phyloP scores from a whole-genome alignment of 129 eudicot species.

The Calendula officinalis region DNA sequence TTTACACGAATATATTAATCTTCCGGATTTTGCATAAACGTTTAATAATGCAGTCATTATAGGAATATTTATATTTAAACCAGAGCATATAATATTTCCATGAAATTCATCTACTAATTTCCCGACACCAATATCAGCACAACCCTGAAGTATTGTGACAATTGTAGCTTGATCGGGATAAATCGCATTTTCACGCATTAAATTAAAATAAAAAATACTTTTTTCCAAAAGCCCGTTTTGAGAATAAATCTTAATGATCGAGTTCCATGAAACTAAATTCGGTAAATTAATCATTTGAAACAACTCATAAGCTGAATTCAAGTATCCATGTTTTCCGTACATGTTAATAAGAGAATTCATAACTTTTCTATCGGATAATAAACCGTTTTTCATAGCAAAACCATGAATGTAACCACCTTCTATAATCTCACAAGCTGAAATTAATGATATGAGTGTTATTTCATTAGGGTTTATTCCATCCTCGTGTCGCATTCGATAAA shows the following conservation, averaged over 20 bases:
- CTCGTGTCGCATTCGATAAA: conserved; percentile 36
- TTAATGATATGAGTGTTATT: conserved; percentile 35
- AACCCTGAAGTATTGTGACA: conserved; percentile 42
- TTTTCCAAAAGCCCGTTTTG: conserved; percentile 27
- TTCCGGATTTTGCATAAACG: conserved; percentile 45
- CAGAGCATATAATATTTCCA: conserved; percentile 34
- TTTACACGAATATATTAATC: conserved; percentile 29
- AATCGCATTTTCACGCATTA: conserved; percentile 37
- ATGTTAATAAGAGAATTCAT: conserved; percentile 43
- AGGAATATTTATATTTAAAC: conserved; percentile 30
- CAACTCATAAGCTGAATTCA: conserved; percentile 21
- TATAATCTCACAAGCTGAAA: conserved; percentile 38
- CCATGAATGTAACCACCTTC: conserved; percentile 49
- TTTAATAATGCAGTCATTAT: conserved; percentile 35
- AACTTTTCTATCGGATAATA: conserved; percentile 35
- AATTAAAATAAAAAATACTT: conserved; percentile 26
- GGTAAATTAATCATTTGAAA: conserved; percentile 32
- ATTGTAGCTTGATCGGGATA: conserved; percentile 52
- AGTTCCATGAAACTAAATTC: conserved; percentile 56
- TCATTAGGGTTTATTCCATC: conserved; percentile 45
- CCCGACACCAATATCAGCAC: conserved; percentile 37
- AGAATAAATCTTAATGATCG: conserved; percentile 36
- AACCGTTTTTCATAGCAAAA: conserved; percentile 37
- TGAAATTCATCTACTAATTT: conserved; percentile 39
- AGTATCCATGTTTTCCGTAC: conserved; percentile 45